phyloP scores from a whole-genome alignment of 352 stramenopile species.

The Blastocystis sp. region DNA sequence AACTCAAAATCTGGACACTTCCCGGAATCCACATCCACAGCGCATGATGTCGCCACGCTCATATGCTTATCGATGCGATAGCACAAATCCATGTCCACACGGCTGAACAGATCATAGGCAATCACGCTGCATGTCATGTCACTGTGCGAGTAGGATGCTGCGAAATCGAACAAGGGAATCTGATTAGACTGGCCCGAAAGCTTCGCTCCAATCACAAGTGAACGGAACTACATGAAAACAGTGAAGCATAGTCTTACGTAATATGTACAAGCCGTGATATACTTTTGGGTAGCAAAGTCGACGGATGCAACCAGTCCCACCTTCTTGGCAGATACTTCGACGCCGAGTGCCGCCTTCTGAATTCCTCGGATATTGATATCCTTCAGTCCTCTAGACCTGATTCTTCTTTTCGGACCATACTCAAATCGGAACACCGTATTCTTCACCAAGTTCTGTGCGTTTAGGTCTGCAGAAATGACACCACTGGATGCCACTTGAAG shows the following conservation, averaged over 20 bases:
- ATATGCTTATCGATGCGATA: background rate
- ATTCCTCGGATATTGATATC: background rate
- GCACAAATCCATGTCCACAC: background rate
- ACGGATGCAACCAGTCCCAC: background rate
- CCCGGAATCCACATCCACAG: conserved; percentile 4
- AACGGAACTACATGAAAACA: background rate
- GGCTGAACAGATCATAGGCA: background rate
- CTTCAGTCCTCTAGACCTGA: background rate
- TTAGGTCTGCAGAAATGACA: background rate
- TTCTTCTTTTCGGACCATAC: background rate
- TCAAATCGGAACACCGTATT: background rate
- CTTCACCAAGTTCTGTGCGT: background rate
- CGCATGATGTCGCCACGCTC: background rate
- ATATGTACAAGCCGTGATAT: background rate
- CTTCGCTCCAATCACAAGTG: background rate
- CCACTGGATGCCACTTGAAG: background rate
- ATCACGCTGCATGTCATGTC: background rate
- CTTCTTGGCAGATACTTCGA: background rate
- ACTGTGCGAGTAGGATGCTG: background rate
- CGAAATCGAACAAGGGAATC: background rate
- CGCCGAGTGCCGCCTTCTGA: background rate
- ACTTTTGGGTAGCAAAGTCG: background rate
- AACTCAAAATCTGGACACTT: background rate
- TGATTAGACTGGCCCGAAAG: background rate
- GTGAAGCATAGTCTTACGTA: background rate